Evolutionary conservation across 495 filamentous ascomycete species (phyloP).

Genomic region (Massariosphaeria phaeospora): DNA sequence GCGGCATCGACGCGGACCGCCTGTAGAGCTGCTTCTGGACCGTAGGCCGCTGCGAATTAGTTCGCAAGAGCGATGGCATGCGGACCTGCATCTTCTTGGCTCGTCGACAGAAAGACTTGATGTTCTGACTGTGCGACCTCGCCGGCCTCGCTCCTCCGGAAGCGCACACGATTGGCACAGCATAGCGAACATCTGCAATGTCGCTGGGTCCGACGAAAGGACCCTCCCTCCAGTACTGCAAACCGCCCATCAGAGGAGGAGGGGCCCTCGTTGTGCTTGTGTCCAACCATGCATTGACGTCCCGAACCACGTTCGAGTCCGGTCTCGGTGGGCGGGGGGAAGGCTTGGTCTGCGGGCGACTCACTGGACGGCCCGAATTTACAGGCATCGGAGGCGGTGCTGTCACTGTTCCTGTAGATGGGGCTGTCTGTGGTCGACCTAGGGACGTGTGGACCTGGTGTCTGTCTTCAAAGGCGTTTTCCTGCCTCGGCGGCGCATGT

Average conservation of each 20-base stretch:
- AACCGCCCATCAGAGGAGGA: conserved; percentile 20
- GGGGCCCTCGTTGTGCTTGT: conserved; percentile 21
- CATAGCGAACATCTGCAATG: conserved; percentile 19
- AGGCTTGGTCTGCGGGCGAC: conserved; percentile 4
- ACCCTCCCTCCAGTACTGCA: conserved; percentile 28
- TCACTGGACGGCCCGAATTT: not conserved
- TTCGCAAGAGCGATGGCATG: conserved; percentile 20
- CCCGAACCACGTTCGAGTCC: conserved; percentile 19
- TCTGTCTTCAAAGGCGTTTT: not conserved
- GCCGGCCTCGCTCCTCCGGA: not conserved
- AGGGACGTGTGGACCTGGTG: not conserved
- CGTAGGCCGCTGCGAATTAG: conserved; percentile 5
- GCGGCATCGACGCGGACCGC: conserved; percentile 24
- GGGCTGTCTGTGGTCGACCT: conserved; percentile 15
- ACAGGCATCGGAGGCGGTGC: not conserved
- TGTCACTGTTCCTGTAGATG: not conserved
- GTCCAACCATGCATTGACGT: conserved; percentile 31
- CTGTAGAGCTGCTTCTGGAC: conserved; percentile 3
- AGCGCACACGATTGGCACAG: conserved; percentile 14
- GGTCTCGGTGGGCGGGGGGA: conserved; percentile 24
- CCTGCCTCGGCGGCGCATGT: not conserved
- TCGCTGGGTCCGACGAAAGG: not conserved
- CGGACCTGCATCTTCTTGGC: conserved; percentile 23
- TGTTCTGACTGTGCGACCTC: conserved; percentile 4
- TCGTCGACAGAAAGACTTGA: conserved; percentile 22